Evolutionary conservation across 2,329 filamentous ascomycete species (phyloP).

Genomic region (Diaporthe aspalathi): DNA sequence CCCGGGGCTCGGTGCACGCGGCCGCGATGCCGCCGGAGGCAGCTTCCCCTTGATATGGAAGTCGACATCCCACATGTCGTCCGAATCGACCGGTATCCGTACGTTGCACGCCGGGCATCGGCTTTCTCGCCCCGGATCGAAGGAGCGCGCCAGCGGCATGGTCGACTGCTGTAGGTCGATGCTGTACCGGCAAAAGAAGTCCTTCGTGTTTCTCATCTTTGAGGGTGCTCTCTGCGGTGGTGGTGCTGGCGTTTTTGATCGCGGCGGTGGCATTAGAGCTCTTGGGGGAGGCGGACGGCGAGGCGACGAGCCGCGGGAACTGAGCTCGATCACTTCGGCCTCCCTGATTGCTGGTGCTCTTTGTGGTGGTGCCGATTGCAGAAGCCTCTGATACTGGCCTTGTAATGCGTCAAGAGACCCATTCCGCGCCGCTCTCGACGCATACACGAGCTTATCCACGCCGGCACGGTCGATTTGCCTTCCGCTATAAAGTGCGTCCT

Average conservation of each 20-base stretch:
- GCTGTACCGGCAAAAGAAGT: constrained; percentile 50
- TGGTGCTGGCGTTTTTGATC: constrained; percentile 15
- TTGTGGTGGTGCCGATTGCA: constrained; percentile 37
- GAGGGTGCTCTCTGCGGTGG: constrained; percentile 39
- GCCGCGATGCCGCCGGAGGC: constrained; percentile 25
- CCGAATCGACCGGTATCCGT: constrained; percentile 44
- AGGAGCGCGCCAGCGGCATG: constrained; percentile 42
- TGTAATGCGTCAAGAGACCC: constrained; percentile 51
- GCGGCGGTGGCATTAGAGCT: constrained; percentile 29
- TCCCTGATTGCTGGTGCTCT: constrained; percentile 36
- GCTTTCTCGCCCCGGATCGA: constrained; percentile 39
- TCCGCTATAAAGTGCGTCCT: constrained; percentile 50
- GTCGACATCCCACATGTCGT: constrained; percentile 48
- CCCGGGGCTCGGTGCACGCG: constrained; percentile 37
- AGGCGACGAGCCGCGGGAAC: constrained; percentile 25
- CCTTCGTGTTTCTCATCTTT: constrained; percentile 25
- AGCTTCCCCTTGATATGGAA: constrained; percentile 40
- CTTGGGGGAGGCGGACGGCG: constrained; percentile 29
- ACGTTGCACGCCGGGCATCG: constrained; percentile 46
- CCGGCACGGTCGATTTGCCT: constrained; percentile 43
- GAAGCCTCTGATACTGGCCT: constrained; percentile 49
- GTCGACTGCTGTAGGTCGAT: constrained; percentile 47
- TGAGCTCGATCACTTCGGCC: constrained; percentile 41
- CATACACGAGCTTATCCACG: constrained; percentile 47
- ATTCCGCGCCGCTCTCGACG: constrained; percentile 49